These are phyloP conservation scores for Myriosclerotinia curreyana DNA, from an alignment of 2,329 filamentous ascomycete genomes.

Conservation along the genomic window DNA sequence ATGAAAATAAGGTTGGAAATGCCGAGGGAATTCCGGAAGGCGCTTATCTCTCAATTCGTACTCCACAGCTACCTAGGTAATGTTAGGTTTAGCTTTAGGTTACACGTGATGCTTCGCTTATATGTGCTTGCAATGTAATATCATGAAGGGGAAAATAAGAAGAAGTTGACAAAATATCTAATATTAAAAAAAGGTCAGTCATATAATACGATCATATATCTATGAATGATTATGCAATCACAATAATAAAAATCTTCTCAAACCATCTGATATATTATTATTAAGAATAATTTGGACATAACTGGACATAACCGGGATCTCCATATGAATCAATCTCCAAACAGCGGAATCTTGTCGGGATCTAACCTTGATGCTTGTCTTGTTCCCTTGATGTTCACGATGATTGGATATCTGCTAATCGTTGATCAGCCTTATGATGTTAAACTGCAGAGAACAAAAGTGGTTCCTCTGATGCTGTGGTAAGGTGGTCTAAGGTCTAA, in stretches of 20 bases:
- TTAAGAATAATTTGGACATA: background rate
- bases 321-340: background rate
- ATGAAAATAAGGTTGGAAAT: slow-evolving; percentile 4
- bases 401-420: slow-evolving; percentile 9
- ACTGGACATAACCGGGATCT: background rate
- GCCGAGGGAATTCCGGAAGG: slow-evolving; percentile 22
- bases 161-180: background rate
- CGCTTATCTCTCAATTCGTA: slow-evolving; percentile 10
- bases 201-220: background rate
- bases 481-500: no score
- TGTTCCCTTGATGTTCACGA: background rate
- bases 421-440: slow-evolving; percentile 13
- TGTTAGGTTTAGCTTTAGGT: background rate
- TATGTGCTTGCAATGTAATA: background rate
- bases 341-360: slow-evolving; percentile 4
- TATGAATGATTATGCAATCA: slow-evolving; percentile 1
- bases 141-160: slow-evolving; percentile 9
- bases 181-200: background rate
- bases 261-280: slow-evolving; percentile 2
- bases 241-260: background rate
- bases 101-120: slow-evolving; percentile 10
- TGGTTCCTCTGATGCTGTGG: background rate
- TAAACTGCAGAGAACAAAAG: slow-evolving; percentile 3
- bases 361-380: slow-evolving; percentile 1
- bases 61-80: slow-evolving; percentile 12